Conservation (phyloP, 192 early-diverging fungal genomes). For the Backusella australiensis region DNA sequence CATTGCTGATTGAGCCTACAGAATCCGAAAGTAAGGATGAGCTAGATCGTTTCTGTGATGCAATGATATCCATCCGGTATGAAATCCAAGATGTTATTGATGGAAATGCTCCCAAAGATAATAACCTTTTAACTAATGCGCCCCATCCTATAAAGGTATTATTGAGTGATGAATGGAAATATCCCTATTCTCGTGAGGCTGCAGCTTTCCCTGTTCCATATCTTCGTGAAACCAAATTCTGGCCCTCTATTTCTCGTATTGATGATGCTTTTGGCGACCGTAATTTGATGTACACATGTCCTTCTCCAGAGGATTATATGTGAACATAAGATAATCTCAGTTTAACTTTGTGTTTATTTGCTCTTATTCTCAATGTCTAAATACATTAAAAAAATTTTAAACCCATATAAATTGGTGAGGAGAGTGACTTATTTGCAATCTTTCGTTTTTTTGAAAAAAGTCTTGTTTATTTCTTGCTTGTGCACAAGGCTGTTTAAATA, state of each 20-base stretch:
- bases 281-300: conserved; percentile 94
- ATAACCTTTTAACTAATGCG: conserved; percentile 86
- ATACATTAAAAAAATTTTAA: background rate
- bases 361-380: background rate
- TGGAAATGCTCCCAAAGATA: conserved; percentile 76
- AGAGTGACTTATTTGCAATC: too few relatives aligned
- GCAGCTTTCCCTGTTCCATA: conserved; percentile 92
- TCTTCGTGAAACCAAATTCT: conserved; percentile 92
- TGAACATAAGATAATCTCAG: background rate
- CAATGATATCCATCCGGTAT: conserved; percentile 92
- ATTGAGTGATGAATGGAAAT: conserved; percentile 78
- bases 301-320: conserved; percentile 80
- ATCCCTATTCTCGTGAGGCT: conserved; percentile 79
- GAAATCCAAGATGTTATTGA: conserved; percentile 90
- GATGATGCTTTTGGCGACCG: conserved; percentile 96
- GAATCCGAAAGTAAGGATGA: conserved; percentile 93
- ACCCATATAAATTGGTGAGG: too few relatives aligned
- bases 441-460: too few relatives aligned
- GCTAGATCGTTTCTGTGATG: conserved; percentile 97
- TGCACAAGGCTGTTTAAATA: background rate
- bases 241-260: conserved; percentile 87
- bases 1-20: conserved; percentile 99
- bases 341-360: background rate
- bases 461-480: background rate
- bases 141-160: conserved; percentile 87